phyloP scores from a whole-genome alignment of 1,139 yeast species.

The Geotrichum citri-aurantii region DNA sequence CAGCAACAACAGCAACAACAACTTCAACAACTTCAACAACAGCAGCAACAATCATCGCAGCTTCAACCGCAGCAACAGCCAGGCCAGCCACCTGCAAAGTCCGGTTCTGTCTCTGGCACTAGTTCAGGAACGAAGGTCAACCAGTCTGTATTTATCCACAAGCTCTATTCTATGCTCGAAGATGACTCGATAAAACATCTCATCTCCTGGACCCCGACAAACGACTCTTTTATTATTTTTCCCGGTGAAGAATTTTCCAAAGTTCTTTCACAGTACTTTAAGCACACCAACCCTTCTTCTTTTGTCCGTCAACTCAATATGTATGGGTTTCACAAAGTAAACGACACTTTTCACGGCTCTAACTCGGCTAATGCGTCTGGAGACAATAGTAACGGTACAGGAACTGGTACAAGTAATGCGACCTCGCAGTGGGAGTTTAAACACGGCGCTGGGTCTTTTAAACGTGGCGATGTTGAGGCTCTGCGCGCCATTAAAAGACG shows the following conservation, averaged over 20 bases:
- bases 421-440: slow-evolving; percentile 73
- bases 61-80: not conserved
- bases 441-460: slow-evolving; percentile 59
- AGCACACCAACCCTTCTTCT: slow-evolving; percentile 90
- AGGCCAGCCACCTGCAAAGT: not conserved
- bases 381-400: slow-evolving; percentile 11
- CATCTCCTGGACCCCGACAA: slow-evolving; percentile 74
- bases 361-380: slow-evolving; percentile 19
- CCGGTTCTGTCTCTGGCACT: slow-evolving; percentile 4
- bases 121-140: slow-evolving; percentile 28
- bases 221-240: slow-evolving; percentile 42
- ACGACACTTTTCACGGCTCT: slow-evolving; percentile 29
- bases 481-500: slow-evolving; percentile 65
- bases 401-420: slow-evolving; percentile 7
- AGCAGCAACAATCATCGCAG: not conserved
- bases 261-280: slow-evolving; percentile 84
- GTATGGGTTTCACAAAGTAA: slow-evolving; percentile 92
- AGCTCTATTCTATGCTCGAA: slow-evolving; percentile 54
- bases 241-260: slow-evolving; percentile 42
- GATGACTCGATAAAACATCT: slow-evolving; percentile 46
- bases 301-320: slow-evolving; percentile 94
- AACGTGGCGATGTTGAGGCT: slow-evolving; percentile 65
- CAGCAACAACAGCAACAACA: slow-evolving; percentile 2
- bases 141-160: slow-evolving; percentile 56
- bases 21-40: not conserved